Evolutionary conservation across 225 moss, liverwort and hornwort genomes (phyloP).

Genomic region (Takakia lepidozioides): DNA sequence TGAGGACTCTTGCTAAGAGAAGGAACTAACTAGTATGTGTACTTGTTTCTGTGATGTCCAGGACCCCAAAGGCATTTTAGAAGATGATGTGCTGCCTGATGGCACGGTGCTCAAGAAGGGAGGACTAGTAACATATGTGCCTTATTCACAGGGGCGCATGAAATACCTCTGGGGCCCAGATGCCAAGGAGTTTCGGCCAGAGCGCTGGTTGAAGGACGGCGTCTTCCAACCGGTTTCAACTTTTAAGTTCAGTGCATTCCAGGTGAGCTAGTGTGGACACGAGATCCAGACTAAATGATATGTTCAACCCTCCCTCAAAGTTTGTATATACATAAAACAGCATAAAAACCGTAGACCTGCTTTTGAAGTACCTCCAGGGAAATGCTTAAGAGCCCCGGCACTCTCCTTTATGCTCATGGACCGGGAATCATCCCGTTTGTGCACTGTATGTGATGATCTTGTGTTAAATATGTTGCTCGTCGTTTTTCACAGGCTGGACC

Average conservation of each 20-base stretch:
- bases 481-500: too few species aligned
- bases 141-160: slow-evolving; percentile 36
- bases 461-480: too few species aligned
- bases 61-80: slow-evolving; percentile 27
- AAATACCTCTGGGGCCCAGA: slow-evolving; percentile 26
- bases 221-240: slow-evolving; percentile 32
- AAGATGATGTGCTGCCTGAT: slow-evolving; percentile 25
- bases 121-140: slow-evolving; percentile 44
- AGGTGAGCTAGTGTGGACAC: slow-evolving; percentile 62
- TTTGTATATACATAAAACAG: too few species aligned
- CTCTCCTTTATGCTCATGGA: too few species aligned
- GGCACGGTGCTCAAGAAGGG: slow-evolving; percentile 39
- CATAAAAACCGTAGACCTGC: too few species aligned
- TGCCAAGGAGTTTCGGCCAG: slow-evolving; percentile 36
- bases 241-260: slow-evolving; percentile 48
- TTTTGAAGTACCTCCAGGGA: too few species aligned
- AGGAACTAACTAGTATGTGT: neutral
- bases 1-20: too few species aligned
- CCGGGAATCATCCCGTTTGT: too few species aligned
- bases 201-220: slow-evolving; percentile 54
- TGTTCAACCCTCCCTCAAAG: too few species aligned
- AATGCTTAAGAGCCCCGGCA: too few species aligned
- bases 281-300: too few species aligned
- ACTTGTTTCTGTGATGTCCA: slow-evolving; percentile 3
- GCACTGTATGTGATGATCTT: too few species aligned